Evolutionary conservation across 2,329 filamentous ascomycete genomes (phyloP), one percentile per base, ranked within the genome.

Genomic region (Coniochaeta sp.): DNA sequence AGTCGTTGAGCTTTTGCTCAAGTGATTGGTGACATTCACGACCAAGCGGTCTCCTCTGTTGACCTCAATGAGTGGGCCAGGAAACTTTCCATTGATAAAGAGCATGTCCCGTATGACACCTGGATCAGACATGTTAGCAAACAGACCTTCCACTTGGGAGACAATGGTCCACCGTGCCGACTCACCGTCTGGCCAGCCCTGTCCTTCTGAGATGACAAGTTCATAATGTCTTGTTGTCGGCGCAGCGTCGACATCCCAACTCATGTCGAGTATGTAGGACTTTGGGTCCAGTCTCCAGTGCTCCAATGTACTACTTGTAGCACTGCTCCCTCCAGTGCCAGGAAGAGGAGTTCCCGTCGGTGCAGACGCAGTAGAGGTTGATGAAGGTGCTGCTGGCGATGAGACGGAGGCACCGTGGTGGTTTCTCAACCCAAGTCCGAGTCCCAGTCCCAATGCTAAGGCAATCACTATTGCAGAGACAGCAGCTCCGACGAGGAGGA

Each of bases 11-110:
- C 88, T 84, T 9, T 78, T 78, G 1, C 84, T 75, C 6, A 88
- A 75, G n/a, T 79, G 75, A 68, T 90, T 89, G 70, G 84, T 78
- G 59, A 88, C 78, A 47, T 87, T 82, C 59, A 87, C 79, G 24
- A 86, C 70, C 17, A 89, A 68, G 17, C 81, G 84, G 66, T 95
- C 90, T 19, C 88, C 89, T 64, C 89, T 85, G 65, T 89, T 90
- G 62, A 86, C 84, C 64, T 89, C 84, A 54, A 95, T 83, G 52
- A 89, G 72, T 6, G 90, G 90, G 0, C 90, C 81, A 0, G 90
- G 90, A 72, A 89, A 92, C 68, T 89, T 78, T 36, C 86, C 85
- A 68, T 93, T 91, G 73, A 91, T 89, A 38, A 87, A 83, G 58
- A 91, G 82, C 77, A 88, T 82, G 12, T 77, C 78, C 19, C 81